A percentile compares a stretch with the other conserved stretches of the same genome.
Evolutionary conservation across 129 eudicot genomes (phyloP).

Genomic region (Centaurea solstitialis): DNA sequence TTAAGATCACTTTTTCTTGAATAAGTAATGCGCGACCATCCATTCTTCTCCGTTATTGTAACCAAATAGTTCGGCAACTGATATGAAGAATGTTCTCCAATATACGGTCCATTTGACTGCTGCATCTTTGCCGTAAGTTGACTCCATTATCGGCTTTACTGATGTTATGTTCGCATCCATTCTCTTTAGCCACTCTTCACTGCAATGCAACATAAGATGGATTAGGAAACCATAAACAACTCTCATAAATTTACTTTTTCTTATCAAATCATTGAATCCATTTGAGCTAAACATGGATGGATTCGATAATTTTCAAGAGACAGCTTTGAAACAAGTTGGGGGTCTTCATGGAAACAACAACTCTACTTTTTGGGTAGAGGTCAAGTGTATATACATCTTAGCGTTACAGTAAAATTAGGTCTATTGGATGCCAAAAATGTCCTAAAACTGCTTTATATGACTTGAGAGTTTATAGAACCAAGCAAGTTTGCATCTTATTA

Average conservation of each 20-base stretch:
- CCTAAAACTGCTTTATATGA: not conserved
- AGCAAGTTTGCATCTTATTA: not conserved
- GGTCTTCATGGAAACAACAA: not conserved
- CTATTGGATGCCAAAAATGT: no score
- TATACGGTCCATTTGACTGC: slow-evolving; percentile 90
- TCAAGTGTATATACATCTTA: no score
- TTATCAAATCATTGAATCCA: not conserved
- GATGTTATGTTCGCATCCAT: slow-evolving; percentile 70
- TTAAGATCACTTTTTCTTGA: slow-evolving; percentile 65
- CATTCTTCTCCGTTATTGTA: slow-evolving; percentile 97
- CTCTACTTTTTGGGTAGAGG: not conserved
- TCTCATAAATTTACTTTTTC: not conserved
- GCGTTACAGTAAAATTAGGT: not conserved
- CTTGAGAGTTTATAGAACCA: not conserved
- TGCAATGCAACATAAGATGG: slow-evolving; percentile 33
- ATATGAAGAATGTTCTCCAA: slow-evolving; percentile 92
- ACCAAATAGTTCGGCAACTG: slow-evolving; percentile 86
- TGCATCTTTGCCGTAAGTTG: slow-evolving; percentile 93
- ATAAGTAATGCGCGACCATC: slow-evolving; percentile 94
- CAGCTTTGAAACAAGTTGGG: not conserved
- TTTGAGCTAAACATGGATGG: not conserved
- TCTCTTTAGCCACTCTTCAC: slow-evolving; percentile 98
- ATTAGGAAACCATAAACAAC: not conserved
- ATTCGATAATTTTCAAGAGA: not conserved
- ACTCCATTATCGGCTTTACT: slow-evolving; percentile 83